A percentile compares a stretch with the other conserved stretches of the same genome.
phyloP scores from a whole-genome alignment of 331 rosid species.

The Rosa hybrid region DNA sequence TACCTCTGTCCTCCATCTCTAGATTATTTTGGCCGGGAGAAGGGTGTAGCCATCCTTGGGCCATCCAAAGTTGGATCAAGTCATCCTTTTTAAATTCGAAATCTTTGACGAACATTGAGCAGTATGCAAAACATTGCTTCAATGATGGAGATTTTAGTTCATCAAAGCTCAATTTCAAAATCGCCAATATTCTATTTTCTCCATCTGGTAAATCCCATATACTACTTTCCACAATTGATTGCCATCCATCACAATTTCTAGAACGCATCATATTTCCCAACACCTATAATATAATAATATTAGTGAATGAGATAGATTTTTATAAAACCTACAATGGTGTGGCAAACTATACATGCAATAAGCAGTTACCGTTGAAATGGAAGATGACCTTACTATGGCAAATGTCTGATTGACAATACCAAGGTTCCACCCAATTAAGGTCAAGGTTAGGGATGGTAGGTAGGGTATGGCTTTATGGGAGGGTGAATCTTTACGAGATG shows the following conservation, averaged over 20 bases:
- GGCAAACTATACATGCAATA: background rate
- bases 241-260: background rate
- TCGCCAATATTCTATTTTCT: background rate
- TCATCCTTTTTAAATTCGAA: background rate
- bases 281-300: background rate
- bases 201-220: background rate
- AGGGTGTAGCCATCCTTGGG: background rate
- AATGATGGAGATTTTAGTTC: background rate
- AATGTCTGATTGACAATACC: too few relatives aligned
- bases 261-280: background rate
- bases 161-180: background rate
- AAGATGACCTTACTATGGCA: too few relatives aligned
- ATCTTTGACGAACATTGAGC: background rate
- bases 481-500: too few relatives aligned
- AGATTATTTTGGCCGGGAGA: background rate
- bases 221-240: background rate
- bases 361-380: too few relatives aligned
- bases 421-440: too few relatives aligned
- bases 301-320: background rate
- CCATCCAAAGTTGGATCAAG: slow-evolving; percentile 8
- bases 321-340: background rate
- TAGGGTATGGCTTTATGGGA: too few relatives aligned
- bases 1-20: background rate
- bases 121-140: background rate
- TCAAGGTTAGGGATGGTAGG: too few relatives aligned